Evolutionary conservation across 2,329 filamentous ascomycete species (phyloP).

Genomic region (Xylaria sp.): DNA sequence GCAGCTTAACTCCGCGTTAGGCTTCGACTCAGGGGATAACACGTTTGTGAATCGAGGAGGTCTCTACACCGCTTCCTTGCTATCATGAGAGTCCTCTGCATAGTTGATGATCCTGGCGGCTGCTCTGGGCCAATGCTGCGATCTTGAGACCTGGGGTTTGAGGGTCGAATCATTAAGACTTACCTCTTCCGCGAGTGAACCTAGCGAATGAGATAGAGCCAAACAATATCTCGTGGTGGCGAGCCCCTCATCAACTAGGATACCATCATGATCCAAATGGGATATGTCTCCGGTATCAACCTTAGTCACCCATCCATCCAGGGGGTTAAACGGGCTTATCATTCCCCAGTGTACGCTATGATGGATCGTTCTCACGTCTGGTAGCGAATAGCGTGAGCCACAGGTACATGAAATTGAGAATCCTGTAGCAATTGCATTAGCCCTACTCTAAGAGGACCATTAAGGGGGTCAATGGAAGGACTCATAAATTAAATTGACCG

Average conservation of each 20-base stretch:
- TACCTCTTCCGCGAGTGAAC: no score
- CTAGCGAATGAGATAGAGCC: neutral
- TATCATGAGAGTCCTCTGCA: neutral
- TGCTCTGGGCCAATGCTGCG: neutral
- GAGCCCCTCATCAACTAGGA: neutral
- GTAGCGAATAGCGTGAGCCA: neutral
- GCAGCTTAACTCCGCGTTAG: neutral
- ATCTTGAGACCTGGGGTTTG: neutral
- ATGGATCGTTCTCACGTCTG: neutral
- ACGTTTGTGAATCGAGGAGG: neutral
- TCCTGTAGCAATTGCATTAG: slow-evolving; percentile 15
- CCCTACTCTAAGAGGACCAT: slow-evolving; percentile 4
- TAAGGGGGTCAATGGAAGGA: neutral
- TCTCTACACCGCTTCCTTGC: slow-evolving; percentile 1
- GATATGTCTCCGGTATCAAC: neutral
- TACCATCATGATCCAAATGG: slow-evolving; percentile 1
- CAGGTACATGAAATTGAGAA: neutral
- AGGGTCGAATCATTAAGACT: neutral
- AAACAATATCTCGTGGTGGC: neutral
- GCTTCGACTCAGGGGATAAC: neutral
- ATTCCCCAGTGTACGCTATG: neutral
- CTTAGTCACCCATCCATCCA: neutral
- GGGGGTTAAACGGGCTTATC: neutral
- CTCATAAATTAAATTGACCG: neutral
- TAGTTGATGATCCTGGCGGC: neutral